phyloP scores from a whole-genome alignment of 768 basidiomycete genomes.

The Xerocomellus intermedius region DNA sequence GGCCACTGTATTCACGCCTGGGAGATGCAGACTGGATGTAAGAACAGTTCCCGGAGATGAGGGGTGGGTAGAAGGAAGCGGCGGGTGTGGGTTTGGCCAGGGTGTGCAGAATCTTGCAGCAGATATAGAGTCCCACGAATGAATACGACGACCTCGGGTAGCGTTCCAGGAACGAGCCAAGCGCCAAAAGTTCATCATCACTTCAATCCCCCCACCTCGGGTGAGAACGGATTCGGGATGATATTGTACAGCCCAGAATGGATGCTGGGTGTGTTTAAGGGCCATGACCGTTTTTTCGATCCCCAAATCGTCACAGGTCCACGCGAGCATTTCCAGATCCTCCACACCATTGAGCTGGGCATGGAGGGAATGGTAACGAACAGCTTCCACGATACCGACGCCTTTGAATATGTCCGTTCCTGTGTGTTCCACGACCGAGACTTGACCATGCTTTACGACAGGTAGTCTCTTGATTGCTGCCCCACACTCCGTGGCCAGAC shows the following conservation, averaged over 20 bases:
- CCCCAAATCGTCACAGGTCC: conserved; percentile 65
- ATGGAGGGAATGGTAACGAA: conserved; percentile 81
- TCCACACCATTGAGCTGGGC: conserved; percentile 46
- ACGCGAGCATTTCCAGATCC: conserved; percentile 65
- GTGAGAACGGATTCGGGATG: conserved; percentile 86
- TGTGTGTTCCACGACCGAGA: conserved; percentile 60
- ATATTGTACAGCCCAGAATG: conserved; percentile 89
- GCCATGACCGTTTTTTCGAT: conserved; percentile 78
- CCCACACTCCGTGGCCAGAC: conserved; percentile 64
- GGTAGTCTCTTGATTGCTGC: conserved; percentile 56
- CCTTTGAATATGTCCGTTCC: conserved; percentile 61
- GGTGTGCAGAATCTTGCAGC: conserved; percentile 43
- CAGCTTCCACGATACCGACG: conserved; percentile 53
- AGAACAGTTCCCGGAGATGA: conserved; percentile 31
- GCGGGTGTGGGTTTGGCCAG: conserved; percentile 53
- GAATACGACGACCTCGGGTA: conserved; percentile 35
- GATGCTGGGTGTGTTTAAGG: conserved; percentile 55
- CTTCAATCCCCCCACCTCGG: conserved; percentile 60
- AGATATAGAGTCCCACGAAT: conserved; percentile 42
- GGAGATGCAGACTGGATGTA: conserved; percentile 43
- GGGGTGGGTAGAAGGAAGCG: conserved; percentile 14
- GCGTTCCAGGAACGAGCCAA: conserved; percentile 60
- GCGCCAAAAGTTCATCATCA: conserved; percentile 73
- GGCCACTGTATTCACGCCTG: conserved; percentile 40
- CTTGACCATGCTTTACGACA: conserved; percentile 78